A percentile compares a stretch with the other conserved stretches of the same genome.
phyloP scores from a whole-genome alignment of 495 filamentous ascomycete species.

The Hypoxylon perforatum region DNA sequence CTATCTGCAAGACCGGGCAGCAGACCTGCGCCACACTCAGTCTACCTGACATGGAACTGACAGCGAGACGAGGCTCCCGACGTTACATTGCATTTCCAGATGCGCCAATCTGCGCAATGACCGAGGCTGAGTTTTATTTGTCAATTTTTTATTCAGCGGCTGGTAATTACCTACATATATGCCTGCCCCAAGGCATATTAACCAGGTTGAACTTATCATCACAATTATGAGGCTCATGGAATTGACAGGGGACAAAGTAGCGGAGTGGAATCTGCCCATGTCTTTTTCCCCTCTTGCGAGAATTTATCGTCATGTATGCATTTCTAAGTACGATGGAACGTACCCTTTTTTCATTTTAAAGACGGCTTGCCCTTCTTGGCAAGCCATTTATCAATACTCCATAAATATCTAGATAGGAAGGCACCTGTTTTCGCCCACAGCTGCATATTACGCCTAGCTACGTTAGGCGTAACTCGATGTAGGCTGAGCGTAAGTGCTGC shows the following conservation, averaged over 20 bases:
- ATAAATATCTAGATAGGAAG: constrained; percentile 21
- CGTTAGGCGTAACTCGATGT: not conserved
- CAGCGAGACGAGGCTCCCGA: constrained; percentile 26
- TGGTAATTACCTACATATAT: constrained; percentile 7
- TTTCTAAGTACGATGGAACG: constrained; percentile 1
- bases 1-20: constrained; percentile 19
- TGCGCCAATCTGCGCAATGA: constrained; percentile 13
- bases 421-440: constrained; percentile 8
- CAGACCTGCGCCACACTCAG: constrained; percentile 26
- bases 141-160: not conserved
- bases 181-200: not conserved
- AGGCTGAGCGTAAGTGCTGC: constrained; percentile 1
- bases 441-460: constrained; percentile 27
- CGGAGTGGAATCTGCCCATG: not conserved
- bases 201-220: not conserved
- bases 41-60: too few species aligned
- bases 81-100: constrained; percentile 39
- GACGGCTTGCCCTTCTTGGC: constrained; percentile 3
- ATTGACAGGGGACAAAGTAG: not conserved
- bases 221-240: constrained; percentile 10
- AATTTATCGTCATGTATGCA: not conserved
- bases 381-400: constrained; percentile 18
- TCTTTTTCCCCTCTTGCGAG: not conserved
- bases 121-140: constrained; percentile 24
- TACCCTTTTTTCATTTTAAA: not conserved